A percentile compares a stretch with the other conserved stretches of the same genome.
phyloP scores from a whole-genome alignment of 306 rosid species.

The Dicorynia guianensis region DNA sequence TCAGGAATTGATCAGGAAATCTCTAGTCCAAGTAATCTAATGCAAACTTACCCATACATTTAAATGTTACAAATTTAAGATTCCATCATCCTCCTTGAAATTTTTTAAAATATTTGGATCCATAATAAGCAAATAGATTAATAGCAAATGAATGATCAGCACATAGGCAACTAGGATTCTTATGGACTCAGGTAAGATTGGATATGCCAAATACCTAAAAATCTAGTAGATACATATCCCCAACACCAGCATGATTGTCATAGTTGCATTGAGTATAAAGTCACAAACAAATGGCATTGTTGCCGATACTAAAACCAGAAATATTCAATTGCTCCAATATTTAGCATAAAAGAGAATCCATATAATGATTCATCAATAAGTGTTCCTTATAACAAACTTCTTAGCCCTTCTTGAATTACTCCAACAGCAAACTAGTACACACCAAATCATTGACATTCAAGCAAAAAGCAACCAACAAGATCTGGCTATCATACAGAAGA shows the following conservation, averaged over 20 bases:
- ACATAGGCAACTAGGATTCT: too few species aligned
- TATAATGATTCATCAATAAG: not conserved
- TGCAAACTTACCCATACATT: too few species aligned
- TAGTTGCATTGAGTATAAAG: too few species aligned
- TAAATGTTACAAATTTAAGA: not conserved
- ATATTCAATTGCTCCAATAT: too few species aligned
- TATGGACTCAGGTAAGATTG: not conserved
- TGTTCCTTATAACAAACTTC: constrained; percentile 17
- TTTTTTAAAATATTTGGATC: not conserved
- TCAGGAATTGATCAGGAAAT: constrained; percentile 4
- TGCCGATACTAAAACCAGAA: too few species aligned
- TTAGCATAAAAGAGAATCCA: not conserved
- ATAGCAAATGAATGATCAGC: too few species aligned
- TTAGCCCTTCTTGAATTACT: constrained; percentile 24
- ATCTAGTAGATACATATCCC: too few species aligned
- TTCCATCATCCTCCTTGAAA: not conserved
- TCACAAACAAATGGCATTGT: too few species aligned
- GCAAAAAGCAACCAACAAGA: constrained; percentile 30
- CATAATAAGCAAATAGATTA: not conserved
- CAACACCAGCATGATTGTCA: too few species aligned
- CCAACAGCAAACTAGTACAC: constrained; percentile 32
- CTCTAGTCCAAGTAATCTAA: not conserved
- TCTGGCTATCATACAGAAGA: constrained; percentile 3
- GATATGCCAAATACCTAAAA: too few species aligned
- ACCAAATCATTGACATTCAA: constrained; percentile 18